Conservation (phyloP, 495 filamentous ascomycete genomes). For the Penicillium diatomitis region DNA sequence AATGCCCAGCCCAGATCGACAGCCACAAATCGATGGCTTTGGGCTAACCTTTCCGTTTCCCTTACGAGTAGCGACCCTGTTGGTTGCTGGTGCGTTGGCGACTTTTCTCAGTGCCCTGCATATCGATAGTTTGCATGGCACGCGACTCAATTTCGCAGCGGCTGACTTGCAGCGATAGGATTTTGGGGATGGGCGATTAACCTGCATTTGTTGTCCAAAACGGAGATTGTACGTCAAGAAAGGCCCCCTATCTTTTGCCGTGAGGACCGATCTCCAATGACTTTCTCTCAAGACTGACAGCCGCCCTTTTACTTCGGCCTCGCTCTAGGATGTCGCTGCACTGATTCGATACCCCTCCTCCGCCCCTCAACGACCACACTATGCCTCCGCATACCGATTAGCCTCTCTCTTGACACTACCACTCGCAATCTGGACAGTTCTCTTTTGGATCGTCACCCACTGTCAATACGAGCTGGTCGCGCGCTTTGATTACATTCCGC, state of each 20-base stretch:
- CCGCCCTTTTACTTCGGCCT: not conserved
- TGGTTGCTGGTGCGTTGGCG: constrained; percentile 58
- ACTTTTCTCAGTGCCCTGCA: not conserved
- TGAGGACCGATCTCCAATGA: not conserved
- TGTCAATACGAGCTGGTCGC: constrained; percentile 57
- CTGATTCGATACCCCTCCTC: constrained; percentile 71
- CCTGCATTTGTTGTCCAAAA: constrained; percentile 66
- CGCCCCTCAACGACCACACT: constrained; percentile 57
- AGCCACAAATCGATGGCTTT: constrained; percentile 75
- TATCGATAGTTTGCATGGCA: not conserved
- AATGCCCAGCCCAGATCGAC: constrained; percentile 71
- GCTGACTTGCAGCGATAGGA: constrained; percentile 36
- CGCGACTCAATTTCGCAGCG: not conserved
- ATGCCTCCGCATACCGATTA: constrained; percentile 74
- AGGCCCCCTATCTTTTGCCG: too few species aligned
- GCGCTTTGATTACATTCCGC: constrained; percentile 70
- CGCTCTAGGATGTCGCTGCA: constrained; percentile 58
- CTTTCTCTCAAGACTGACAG: not conserved
- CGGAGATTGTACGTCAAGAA: constrained; percentile 53
- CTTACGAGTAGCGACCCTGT: constrained; percentile 67
- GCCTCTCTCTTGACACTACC: constrained; percentile 65
- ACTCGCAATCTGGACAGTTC: constrained; percentile 55
- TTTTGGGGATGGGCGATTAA: constrained; percentile 89
- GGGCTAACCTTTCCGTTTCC: constrained; percentile 79
- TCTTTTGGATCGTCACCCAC: constrained; percentile 77